A percentile compares a stretch with the other conserved stretches of the same genome.
phyloP scores from a whole-genome alignment of 2,329 filamentous ascomycete species.

The Endoconidiophora polonica region DNA sequence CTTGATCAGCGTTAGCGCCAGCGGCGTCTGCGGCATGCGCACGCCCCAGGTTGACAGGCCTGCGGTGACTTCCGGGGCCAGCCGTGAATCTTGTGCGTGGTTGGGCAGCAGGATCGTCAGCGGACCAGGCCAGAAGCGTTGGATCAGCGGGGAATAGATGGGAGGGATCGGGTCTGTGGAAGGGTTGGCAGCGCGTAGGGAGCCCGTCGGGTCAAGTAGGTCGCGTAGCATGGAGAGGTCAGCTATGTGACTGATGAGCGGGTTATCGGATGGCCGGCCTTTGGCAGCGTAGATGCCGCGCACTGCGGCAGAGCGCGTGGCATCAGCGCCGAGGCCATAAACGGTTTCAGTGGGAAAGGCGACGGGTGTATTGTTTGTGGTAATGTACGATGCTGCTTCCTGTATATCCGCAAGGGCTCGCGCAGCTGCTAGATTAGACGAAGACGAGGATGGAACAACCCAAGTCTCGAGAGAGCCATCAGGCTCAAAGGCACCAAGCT shows the following conservation, averaged over 20 bases:
- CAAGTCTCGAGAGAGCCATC: conserved; percentile 25
- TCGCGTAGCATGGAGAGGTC: conserved; percentile 60
- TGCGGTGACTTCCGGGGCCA: conserved; percentile 87
- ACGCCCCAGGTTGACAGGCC: conserved; percentile 72
- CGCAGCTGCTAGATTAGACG: conserved; percentile 14
- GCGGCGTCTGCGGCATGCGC: conserved; percentile 62
- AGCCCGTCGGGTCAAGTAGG: conserved; percentile 31
- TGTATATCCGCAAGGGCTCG: conserved; percentile 29
- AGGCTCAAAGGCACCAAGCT: conserved; percentile 23
- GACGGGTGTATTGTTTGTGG: conserved; percentile 54
- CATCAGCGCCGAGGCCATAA: conserved; percentile 92
- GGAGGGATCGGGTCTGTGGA: conserved; percentile 38
- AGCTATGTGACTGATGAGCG: conserved; percentile 80
- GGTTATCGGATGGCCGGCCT: conserved; percentile 81
- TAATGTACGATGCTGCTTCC: conserved; percentile 50
- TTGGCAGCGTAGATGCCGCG: conserved; percentile 88
- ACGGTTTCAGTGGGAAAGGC: conserved; percentile 97
- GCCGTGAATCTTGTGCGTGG: conserved; percentile 40
- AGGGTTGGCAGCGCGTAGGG: conserved; percentile 14
- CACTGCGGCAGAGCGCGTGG: conserved; percentile 68
- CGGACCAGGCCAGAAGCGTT: conserved; percentile 84
- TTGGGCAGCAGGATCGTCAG: conserved; percentile 79
- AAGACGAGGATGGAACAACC: conserved; percentile 19
- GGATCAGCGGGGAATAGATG: conserved; percentile 64
- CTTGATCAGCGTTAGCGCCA: conserved; percentile 79